Conservation (phyloP, 164 flowering plant genomes). For the Vitis labrusca region DNA sequence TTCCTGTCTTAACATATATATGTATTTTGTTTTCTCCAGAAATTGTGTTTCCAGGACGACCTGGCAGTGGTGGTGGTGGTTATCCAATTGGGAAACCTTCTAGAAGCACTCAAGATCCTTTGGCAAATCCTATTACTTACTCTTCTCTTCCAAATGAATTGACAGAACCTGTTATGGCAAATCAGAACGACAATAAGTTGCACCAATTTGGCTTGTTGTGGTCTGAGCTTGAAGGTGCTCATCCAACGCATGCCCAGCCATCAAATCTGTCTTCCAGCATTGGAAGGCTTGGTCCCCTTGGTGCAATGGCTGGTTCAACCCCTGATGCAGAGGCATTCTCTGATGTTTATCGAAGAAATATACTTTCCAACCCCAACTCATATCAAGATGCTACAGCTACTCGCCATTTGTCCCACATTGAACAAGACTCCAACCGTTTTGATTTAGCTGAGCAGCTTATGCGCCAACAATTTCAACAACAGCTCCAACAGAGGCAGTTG, state of each 20-base stretch:
- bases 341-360: constrained; percentile 39
- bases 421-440: constrained; percentile 41
- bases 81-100: constrained; percentile 30
- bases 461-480: constrained; percentile 56
- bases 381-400: constrained; percentile 43
- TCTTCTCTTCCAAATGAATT: constrained; percentile 34
- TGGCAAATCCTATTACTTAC: constrained; percentile 20
- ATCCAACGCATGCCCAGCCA: constrained; percentile 37
- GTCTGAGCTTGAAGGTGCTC: constrained; percentile 74
- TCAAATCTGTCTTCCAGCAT: constrained; percentile 35
- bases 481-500: constrained; percentile 51
- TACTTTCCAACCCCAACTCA: constrained; percentile 28
- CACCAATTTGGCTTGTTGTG: constrained; percentile 77
- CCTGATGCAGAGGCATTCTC: constrained; percentile 54
- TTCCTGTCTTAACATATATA: too few relatives aligned
- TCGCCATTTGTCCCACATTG: constrained; percentile 36
- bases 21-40: constrained; percentile 33
- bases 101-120: constrained; percentile 28
- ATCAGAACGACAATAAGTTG: constrained; percentile 45
- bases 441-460: constrained; percentile 53
- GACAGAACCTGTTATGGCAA: constrained; percentile 24
- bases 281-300: constrained; percentile 38
- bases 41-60: constrained; percentile 57
- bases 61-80: constrained; percentile 37
- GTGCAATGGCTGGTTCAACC: constrained; percentile 37